Percentiles rank a stretch among this genome's conserved stretches.
Conservation (phyloP, 495 filamentous ascomycete species). For the Penicillium turbatum region DNA sequence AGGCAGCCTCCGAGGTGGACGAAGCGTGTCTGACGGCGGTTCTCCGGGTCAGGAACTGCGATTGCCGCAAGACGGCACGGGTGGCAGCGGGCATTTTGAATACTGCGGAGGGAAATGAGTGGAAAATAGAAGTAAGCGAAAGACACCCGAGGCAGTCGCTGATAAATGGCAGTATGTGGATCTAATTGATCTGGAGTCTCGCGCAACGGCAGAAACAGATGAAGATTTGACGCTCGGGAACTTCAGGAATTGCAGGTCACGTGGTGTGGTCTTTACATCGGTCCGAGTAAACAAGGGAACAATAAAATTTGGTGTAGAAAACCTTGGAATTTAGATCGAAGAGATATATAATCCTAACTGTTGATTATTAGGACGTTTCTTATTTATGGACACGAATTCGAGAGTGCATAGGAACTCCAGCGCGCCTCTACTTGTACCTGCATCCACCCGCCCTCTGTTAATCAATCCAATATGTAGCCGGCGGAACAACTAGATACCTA, state of each 20-base stretch:
- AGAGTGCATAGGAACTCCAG: not conserved
- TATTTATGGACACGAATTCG: not conserved
- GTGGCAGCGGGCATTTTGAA: conserved; percentile 48
- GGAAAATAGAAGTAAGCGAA: conserved; percentile 26
- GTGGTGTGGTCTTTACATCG: conserved; percentile 10
- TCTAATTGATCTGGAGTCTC: conserved; percentile 42
- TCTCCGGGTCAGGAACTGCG: conserved; percentile 54
- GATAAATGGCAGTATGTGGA: conserved; percentile 29
- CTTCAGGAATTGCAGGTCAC: conserved; percentile 39
- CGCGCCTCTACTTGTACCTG: not conserved
- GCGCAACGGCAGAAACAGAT: conserved; percentile 43
- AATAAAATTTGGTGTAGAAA: not conserved
- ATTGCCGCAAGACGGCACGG: conserved; percentile 60
- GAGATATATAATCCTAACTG: too few species aligned
- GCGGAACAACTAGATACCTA: not conserved
- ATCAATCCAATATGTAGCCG: not conserved
- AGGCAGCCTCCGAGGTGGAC: conserved; percentile 63
- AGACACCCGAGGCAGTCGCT: conserved; percentile 30
- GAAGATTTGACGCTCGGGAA: conserved; percentile 44
- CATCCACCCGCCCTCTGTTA: not conserved
- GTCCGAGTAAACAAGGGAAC: not conserved
- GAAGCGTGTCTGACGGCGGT: conserved; percentile 58
- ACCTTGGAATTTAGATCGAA: too few species aligned
- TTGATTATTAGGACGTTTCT: not conserved
- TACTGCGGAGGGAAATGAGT: conserved; percentile 26